Evolutionary conservation across 2,329 filamentous ascomycete genomes (phyloP).

Genomic region (Didymosphaeria variabile): DNA sequence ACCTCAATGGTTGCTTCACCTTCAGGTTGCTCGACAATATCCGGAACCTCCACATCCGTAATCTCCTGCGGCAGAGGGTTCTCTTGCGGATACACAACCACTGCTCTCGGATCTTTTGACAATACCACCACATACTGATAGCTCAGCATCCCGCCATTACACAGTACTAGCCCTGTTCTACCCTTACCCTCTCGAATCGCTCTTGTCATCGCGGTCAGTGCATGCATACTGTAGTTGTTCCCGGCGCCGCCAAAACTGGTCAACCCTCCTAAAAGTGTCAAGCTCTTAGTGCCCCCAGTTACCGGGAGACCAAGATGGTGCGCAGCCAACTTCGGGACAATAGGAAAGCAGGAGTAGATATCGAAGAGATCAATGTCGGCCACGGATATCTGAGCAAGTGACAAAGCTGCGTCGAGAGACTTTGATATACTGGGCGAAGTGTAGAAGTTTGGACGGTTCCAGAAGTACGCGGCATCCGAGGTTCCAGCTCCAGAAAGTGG

Average conservation of each 20-base stretch:
- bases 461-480: conserved; percentile 67
- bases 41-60: conserved; percentile 52
- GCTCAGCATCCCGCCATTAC: conserved; percentile 72
- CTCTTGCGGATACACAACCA: conserved; percentile 57
- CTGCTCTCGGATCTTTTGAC: conserved; percentile 56
- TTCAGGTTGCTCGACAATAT: conserved; percentile 51
- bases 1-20: conserved; percentile 65
- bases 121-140: conserved; percentile 71
- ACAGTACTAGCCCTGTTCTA: conserved; percentile 66
- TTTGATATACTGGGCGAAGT: conserved; percentile 66
- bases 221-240: conserved; percentile 77
- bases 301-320: conserved; percentile 66
- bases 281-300: conserved; percentile 55
- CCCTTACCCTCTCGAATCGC: conserved; percentile 58
- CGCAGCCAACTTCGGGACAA: conserved; percentile 73
- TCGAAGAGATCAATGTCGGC: conserved; percentile 68
- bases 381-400: conserved; percentile 56
- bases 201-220: conserved; percentile 53
- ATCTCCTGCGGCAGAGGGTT: conserved; percentile 58
- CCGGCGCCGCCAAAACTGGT: conserved; percentile 76
- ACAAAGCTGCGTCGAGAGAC: conserved; percentile 64
- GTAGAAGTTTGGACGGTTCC: conserved; percentile 67
- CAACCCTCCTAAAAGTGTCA: conserved; percentile 71
- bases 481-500: conserved; percentile 71
- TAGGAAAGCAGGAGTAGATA: conserved; percentile 75